Conservation (phyloP, 140 eudicot genomes). For the Bidens hawaiensis region DNA sequence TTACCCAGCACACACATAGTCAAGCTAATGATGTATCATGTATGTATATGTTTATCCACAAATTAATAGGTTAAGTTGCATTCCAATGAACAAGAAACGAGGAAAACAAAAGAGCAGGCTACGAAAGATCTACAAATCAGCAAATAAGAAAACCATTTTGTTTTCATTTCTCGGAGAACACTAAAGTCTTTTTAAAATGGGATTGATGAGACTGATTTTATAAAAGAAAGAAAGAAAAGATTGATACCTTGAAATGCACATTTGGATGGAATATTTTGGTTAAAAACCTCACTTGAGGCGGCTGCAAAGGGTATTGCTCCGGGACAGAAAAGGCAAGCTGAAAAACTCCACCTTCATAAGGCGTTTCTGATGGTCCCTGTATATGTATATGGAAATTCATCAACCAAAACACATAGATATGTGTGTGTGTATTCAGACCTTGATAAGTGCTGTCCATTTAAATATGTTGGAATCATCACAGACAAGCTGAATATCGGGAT, state of each 20-base stretch:
- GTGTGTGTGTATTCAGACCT: conserved; percentile 33
- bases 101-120: background rate
- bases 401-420: background rate
- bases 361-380: conserved; percentile 96
- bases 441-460: conserved; percentile 95
- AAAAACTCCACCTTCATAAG: conserved; percentile 91
- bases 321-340: conserved; percentile 97
- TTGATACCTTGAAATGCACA: conserved; percentile 86
- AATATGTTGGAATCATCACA: conserved; percentile 92
- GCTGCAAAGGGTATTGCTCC: conserved; percentile 96
- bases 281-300: conserved; percentile 96
- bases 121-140: conserved; percentile 6
- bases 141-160: background rate
- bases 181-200: background rate
- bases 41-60: background rate
- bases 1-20: background rate
- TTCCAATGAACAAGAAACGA: background rate
- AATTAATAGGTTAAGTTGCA: background rate
- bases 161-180: background rate
- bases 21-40: background rate
- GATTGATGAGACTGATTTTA: background rate
- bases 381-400: conserved; percentile 28
- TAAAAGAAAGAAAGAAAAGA: background rate
- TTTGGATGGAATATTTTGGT: conserved; percentile 96
- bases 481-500: conserved; percentile 95